Base-by-base conservation (phyloP, 106 monocot genomes). In the Chionographis japonica region DNA sequence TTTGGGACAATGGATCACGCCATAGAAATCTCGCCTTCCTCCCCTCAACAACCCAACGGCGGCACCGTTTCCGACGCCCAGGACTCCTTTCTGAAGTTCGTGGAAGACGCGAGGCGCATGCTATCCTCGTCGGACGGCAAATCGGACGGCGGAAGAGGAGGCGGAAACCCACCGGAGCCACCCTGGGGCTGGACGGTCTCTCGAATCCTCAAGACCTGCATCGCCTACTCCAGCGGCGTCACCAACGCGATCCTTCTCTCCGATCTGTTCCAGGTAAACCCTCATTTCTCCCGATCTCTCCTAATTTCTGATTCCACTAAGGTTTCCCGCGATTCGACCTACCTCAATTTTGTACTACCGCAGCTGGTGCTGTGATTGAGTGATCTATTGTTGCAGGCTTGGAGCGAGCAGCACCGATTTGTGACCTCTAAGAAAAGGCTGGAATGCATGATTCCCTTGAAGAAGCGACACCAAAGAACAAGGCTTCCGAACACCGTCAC, bases 151-250 rank as follows among this genome's bases (percentile, higher is more conserved):
- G 85, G 67, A 4, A 73, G 42, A 12, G 63, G 19, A 59, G 69
- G 6, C 20, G 54, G 40, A 20, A 72, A 69, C 10, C 68, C 27
- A 46, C 40, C 20, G 18, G 62, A 37, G 12, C 92, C 84, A 40
- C 65, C 92, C 2, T 98, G 98, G 93, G 80, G 87, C 39, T 98
- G 98, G 98, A 67, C 78, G 42, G 79, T 85, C 37, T 85, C 87
- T 17, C 89, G 85, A 12, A 78, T 93, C 35, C 68, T 98, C n/a
- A 93, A 85, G 60, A 85, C 93, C 12, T 98, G 93, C 75, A 40
- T 76, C n/a, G 83, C 87, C 1, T 98, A 85, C 65, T 83, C 93
- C 58, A 98, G 98, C 62, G 93, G 98, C 18, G 90, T 98, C 75
- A 98, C 90, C 18, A 35, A 89, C 6, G 98, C 81, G 35, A 93